These are phyloP conservation scores for Melocanna baccifera DNA, from an alignment of 176 grass and related monocot species.

Conservation along the genomic window DNA sequence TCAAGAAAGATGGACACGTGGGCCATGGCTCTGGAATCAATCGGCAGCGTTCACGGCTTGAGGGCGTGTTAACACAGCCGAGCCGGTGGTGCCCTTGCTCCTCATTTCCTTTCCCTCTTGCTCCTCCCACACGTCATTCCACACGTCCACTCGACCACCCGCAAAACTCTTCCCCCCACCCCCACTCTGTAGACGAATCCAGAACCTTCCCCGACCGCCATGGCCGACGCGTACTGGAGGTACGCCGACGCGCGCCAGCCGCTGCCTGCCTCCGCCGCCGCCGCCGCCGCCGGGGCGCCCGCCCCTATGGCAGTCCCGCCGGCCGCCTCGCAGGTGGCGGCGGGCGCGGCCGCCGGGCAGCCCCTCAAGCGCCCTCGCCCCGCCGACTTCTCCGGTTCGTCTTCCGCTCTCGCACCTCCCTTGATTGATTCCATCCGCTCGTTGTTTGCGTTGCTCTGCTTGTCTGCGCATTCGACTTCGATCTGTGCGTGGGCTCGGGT, in stretches of 20 bases:
- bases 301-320: background rate
- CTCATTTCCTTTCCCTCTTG: background rate
- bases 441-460: background rate
- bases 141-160: background rate
- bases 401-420: too few species aligned
- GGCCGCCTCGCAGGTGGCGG: background rate
- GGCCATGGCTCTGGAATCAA: too few species aligned
- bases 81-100: background rate
- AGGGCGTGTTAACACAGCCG: too few species aligned
- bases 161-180: background rate
- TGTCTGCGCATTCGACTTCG: background rate
- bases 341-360: background rate
- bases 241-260: slow-evolving; percentile 48
- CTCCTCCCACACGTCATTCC: slow-evolving; percentile 2
- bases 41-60: too few species aligned
- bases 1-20: too few species aligned
- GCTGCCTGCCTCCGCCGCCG: background rate
- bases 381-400: slow-evolving; percentile 51
- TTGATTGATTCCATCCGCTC: background rate
- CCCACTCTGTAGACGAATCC: background rate
- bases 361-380: slow-evolving; percentile 53
- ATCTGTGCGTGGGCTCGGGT: background rate
- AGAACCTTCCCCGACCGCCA: slow-evolving; percentile 3
- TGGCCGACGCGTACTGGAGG: slow-evolving; percentile 79
- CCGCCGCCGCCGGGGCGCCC: slow-evolving; percentile 13